Evolutionary conservation across 345 rosid genomes (phyloP).

Genomic region (Jatropha curcas): DNA sequence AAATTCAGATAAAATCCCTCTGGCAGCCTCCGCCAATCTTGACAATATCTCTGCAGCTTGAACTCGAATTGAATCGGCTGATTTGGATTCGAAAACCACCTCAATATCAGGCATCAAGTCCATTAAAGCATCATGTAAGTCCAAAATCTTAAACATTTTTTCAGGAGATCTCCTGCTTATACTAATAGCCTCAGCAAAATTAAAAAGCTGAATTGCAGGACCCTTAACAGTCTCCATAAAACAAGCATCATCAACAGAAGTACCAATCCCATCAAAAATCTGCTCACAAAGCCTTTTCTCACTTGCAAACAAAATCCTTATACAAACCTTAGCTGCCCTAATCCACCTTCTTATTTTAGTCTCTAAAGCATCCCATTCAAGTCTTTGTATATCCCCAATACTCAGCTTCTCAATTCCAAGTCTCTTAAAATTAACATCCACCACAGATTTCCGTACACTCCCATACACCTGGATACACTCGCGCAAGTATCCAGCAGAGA

Average conservation of each 20-base stretch:
- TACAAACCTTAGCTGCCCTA: conserved; percentile 74
- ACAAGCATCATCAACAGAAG: conserved; percentile 67
- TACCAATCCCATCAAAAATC: conserved; percentile 69
- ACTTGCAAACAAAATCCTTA: conserved; percentile 77
- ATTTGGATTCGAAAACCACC: conserved; percentile 62
- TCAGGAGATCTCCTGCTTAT: conserved; percentile 89
- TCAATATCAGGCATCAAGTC: conserved; percentile 81
- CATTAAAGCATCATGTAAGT: conserved; percentile 73
- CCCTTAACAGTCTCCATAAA: conserved; percentile 86
- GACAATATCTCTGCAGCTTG: conserved; percentile 84
- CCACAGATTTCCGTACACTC: conserved; percentile 78
- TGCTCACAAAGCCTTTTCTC: conserved; percentile 84
- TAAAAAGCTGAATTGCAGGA: conserved; percentile 70
- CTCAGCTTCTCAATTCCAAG: conserved; percentile 87
- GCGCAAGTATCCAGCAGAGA: conserved; percentile 70
- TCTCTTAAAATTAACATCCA: conserved; percentile 64
- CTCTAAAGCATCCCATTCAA: conserved; percentile 84
- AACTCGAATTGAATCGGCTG: conserved; percentile 52
- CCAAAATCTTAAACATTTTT: conserved; percentile 88
- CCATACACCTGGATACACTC: conserved; percentile 95
- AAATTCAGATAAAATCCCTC: conserved; percentile 83
- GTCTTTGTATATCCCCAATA: conserved; percentile 89
- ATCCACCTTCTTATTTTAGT: conserved; percentile 87
- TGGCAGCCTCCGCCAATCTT: conserved; percentile 76
- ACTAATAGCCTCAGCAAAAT: conserved; percentile 89